Evolutionary conservation across 345 rosid species (phyloP).

Genomic region (Rhodamnia rubescens): DNA sequence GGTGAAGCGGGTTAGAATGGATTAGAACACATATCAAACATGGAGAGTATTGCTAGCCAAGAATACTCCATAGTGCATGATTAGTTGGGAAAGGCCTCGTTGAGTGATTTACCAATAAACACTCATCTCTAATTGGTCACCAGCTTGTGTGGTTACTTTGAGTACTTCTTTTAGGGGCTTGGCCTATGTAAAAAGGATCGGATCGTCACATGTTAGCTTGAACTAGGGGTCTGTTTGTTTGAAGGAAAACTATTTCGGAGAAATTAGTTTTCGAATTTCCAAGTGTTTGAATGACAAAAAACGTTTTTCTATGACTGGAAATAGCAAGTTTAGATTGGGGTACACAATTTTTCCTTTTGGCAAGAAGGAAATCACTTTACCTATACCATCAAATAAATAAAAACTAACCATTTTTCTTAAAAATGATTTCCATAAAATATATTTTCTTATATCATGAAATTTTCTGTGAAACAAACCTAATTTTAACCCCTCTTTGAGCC

Average conservation of each 20-base stretch:
- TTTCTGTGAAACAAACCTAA: not conserved
- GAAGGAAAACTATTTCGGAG: not conserved
- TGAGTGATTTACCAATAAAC: not conserved
- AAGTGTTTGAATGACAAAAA: rapidly evolving
- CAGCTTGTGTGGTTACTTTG: not conserved
- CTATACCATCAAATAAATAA: not conserved
- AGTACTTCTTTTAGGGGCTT: not conserved
- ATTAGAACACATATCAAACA: not conserved
- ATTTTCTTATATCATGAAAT: not conserved
- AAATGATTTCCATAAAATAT: not conserved
- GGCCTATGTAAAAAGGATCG: not conserved
- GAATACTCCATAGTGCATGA: not conserved
- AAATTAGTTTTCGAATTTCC: not conserved
- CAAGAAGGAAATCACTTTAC: not conserved
- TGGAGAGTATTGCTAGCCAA: not conserved
- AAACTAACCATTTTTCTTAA: not conserved
- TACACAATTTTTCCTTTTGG: not conserved
- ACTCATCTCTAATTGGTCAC: not conserved
- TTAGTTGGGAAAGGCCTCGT: not conserved
- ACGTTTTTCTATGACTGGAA: not conserved
- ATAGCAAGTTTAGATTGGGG: not conserved
- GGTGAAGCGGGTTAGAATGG: not conserved
- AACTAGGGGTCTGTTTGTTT: not conserved
- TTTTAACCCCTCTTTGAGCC: not conserved
- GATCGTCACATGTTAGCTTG: not conserved